These are phyloP conservation scores for Phytophthora tubulina DNA, from an alignment of 352 stramenopile genomes.

Conservation along the genomic window DNA sequence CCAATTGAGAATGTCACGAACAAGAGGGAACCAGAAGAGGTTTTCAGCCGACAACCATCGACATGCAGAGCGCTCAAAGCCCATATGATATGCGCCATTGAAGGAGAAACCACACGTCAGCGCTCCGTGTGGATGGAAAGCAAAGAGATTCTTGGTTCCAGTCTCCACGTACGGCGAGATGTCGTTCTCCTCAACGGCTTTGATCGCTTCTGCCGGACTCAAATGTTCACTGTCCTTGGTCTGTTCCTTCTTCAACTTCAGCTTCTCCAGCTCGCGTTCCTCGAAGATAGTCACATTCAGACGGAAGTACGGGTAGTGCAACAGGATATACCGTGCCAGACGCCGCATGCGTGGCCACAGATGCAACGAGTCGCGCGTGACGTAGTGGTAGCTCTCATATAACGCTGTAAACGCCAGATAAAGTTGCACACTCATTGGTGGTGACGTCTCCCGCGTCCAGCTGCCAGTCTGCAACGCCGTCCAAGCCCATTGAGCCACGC, in stretches of 20 bases:
- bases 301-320: constrained; percentile 64
- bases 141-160: constrained; percentile 36
- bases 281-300: constrained; percentile 58
- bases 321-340: constrained; percentile 53
- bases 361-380: constrained; percentile 38
- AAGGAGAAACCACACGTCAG: constrained; percentile 62
- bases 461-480: constrained; percentile 17
- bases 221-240: constrained; percentile 16
- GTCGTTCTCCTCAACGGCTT: constrained; percentile 37
- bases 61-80: constrained; percentile 56
- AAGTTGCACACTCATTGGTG: constrained; percentile 24
- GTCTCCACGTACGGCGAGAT: constrained; percentile 22
- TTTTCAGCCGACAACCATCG: constrained; percentile 76
- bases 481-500: constrained; percentile 10
- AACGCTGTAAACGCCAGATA: constrained; percentile 49
- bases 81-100: constrained; percentile 66
- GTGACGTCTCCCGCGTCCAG: constrained; percentile 15
- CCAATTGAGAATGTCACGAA: constrained; percentile 74
- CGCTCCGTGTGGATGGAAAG: constrained; percentile 77
- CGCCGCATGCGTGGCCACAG: constrained; percentile 56
- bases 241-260: constrained; percentile 17
- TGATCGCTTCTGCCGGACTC: constrained; percentile 21
- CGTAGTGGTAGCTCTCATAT: constrained; percentile 57
- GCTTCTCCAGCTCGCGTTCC: constrained; percentile 36
- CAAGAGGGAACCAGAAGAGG: constrained; percentile 70